These are phyloP conservation scores for Boletellus ananiceps DNA, from an alignment of 768 basidiomycete species.

Conservation along the genomic window DNA sequence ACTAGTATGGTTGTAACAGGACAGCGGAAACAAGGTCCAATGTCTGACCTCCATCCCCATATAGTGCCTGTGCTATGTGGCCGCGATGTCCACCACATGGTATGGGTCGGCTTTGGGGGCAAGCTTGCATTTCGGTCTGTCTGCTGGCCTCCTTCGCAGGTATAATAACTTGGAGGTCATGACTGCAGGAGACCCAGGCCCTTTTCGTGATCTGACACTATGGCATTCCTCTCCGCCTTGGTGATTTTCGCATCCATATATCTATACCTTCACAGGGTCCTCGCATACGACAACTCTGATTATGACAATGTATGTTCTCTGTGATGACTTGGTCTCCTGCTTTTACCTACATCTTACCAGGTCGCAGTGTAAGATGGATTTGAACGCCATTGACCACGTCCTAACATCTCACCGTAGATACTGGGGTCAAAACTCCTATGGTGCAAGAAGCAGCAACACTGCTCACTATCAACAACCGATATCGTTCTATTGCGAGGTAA, in stretches of 20 bases:
- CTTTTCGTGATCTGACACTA: constrained; percentile 1
- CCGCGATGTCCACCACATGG: constrained; percentile 10
- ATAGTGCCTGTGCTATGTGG: constrained; percentile 8
- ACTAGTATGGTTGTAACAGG: neutral
- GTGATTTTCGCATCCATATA: constrained; percentile 1
- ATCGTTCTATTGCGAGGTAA: constrained; percentile 59
- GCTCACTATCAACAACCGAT: constrained; percentile 58
- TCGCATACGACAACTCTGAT: constrained; percentile 52
- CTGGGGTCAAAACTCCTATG: constrained; percentile 76
- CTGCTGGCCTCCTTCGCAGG: neutral
- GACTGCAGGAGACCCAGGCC: neutral
- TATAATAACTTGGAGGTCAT: constrained; percentile 17
- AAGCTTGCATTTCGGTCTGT: neutral
- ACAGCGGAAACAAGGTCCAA: too few species aligned
- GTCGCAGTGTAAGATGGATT: constrained; percentile 47
- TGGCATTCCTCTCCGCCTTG: constrained; percentile 9
- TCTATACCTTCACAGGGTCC: constrained; percentile 14
- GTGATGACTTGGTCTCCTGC: neutral
- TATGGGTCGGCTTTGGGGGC: neutral
- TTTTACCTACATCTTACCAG: constrained; percentile 28
- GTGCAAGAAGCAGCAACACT: constrained; percentile 47
- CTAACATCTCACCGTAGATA: constrained; percentile 38
- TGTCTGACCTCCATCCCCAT: constrained; percentile 2
- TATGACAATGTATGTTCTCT: constrained; percentile 56
- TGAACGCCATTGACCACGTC: neutral